A percentile compares a stretch with the other conserved stretches of the same genome.
These are phyloP conservation scores for Talaromyces sp. DNA, from an alignment of 2,329 filamentous ascomycete genomes.

Conservation along the genomic window DNA sequence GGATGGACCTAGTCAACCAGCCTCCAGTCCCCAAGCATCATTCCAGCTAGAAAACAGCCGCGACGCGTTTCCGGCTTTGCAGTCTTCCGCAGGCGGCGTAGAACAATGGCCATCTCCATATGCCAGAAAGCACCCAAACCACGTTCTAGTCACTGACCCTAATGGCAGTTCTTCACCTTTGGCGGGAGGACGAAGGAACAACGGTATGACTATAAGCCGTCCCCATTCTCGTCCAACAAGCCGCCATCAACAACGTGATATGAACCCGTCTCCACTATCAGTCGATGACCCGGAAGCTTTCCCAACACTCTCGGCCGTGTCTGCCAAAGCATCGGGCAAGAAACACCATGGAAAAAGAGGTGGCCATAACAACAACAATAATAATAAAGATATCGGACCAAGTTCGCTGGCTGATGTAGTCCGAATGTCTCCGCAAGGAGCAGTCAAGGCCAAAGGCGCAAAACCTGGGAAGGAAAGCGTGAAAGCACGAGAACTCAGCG, in stretches of 20 bases:
- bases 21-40: slow-evolving; percentile 57
- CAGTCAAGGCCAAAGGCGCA: slow-evolving; percentile 50
- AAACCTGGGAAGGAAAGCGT: slow-evolving; percentile 59
- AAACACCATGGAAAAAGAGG: slow-evolving; percentile 92
- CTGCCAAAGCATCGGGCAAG: slow-evolving; percentile 65
- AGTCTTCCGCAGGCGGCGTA: slow-evolving; percentile 53
- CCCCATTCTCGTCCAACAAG: slow-evolving; percentile 80
- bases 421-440: slow-evolving; percentile 83
- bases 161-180: slow-evolving; percentile 30
- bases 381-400: slow-evolving; percentile 64
- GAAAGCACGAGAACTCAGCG: slow-evolving; percentile 69
- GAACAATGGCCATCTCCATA: slow-evolving; percentile 56
- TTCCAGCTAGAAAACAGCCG: slow-evolving; percentile 75
- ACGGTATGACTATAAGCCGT: slow-evolving; percentile 55
- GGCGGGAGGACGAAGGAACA: slow-evolving; percentile 27
- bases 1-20: slow-evolving; percentile 44
- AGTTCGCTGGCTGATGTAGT: slow-evolving; percentile 90
- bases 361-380: slow-evolving; percentile 68
- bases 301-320: slow-evolving; percentile 74
- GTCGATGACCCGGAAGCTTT: slow-evolving; percentile 96
- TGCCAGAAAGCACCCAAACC: slow-evolving; percentile 39
- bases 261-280: slow-evolving; percentile 64
- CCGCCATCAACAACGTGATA: slow-evolving; percentile 65
- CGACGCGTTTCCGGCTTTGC: slow-evolving; percentile 77
- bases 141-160: slow-evolving; percentile 43